Conservation (phyloP, 495 filamentous ascomycete species). For the Hyaloscypha finlandica region DNA sequence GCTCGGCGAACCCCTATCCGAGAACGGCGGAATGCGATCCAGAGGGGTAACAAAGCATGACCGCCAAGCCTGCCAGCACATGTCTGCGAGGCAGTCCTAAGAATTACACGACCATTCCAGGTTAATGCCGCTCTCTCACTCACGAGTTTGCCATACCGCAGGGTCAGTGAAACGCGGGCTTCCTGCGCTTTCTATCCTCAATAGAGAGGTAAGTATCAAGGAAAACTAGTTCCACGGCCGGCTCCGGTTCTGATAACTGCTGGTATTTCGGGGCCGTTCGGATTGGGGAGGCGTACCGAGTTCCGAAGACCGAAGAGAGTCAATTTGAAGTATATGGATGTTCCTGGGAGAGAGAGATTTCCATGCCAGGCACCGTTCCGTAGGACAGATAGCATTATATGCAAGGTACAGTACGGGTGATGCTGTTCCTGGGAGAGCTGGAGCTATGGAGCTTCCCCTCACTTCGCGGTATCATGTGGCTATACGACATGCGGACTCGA, state of each 20-base stretch:
- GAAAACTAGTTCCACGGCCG: neutral
- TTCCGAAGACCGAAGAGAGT: neutral
- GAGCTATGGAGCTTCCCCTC: neutral
- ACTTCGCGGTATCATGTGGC: neutral
- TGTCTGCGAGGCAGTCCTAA: neutral
- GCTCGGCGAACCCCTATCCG: neutral
- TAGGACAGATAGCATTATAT: neutral
- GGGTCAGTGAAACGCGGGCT: neutral
- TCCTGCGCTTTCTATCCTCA: neutral
- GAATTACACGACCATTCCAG: neutral
- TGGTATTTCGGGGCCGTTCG: neutral
- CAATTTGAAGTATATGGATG: neutral
- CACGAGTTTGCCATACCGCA: neutral
- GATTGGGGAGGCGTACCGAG: neutral
- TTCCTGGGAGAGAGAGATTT: neutral
- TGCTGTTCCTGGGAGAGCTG: neutral
- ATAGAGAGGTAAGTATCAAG: neutral
- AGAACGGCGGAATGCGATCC: neutral
- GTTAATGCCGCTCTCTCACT: neutral
- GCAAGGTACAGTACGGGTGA: neutral
- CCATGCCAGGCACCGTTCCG: neutral
- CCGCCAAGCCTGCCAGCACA: neutral
- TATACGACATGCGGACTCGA: neutral
- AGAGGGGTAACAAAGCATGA: neutral
- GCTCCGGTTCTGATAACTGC: neutral